phyloP scores from a whole-genome alignment of 2,329 filamentous ascomycete genomes.

The Sordariomycetes sp. region DNA sequence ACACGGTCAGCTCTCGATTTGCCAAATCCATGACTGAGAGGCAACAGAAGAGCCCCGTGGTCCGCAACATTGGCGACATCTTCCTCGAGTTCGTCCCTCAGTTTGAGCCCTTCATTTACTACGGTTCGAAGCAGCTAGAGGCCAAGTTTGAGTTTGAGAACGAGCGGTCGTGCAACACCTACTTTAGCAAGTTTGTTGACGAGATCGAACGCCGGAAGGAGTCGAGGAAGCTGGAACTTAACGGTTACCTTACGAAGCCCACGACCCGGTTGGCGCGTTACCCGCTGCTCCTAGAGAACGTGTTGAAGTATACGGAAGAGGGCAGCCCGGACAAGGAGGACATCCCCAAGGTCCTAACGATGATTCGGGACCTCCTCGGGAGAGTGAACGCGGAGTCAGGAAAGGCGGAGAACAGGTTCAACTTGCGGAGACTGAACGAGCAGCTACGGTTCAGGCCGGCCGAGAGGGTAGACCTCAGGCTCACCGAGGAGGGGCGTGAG shows the following conservation, averaged over 20 bases:
- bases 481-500: constrained; percentile 87
- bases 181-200: constrained; percentile 85
- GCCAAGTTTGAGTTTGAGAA: constrained; percentile 98
- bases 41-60: constrained; percentile 82
- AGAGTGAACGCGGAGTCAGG: constrained; percentile 91
- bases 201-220: constrained; percentile 94
- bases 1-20: constrained; percentile 79
- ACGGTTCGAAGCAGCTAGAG: constrained; percentile 89
- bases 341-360: constrained; percentile 74
- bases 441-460: constrained; percentile 83
- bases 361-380: constrained; percentile 77
- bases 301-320: constrained; percentile 82
- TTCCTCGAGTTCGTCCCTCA: constrained; percentile 85
- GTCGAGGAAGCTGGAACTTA: constrained; percentile 89
- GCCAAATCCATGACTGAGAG: constrained; percentile 78
- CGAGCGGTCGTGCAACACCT: constrained; percentile 74
- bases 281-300: constrained; percentile 79
- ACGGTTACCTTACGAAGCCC: constrained; percentile 94
- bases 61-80: constrained; percentile 82
- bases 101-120: constrained; percentile 92
- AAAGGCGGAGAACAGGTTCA: constrained; percentile 96
- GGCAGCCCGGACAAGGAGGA: constrained; percentile 84
- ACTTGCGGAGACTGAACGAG: constrained; percentile 80
- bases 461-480: constrained; percentile 83
- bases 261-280: constrained; percentile 92